These are phyloP conservation scores for Digitaria exilis DNA, from an alignment of 202 grass and related monocot species.

Conservation along the genomic window DNA sequence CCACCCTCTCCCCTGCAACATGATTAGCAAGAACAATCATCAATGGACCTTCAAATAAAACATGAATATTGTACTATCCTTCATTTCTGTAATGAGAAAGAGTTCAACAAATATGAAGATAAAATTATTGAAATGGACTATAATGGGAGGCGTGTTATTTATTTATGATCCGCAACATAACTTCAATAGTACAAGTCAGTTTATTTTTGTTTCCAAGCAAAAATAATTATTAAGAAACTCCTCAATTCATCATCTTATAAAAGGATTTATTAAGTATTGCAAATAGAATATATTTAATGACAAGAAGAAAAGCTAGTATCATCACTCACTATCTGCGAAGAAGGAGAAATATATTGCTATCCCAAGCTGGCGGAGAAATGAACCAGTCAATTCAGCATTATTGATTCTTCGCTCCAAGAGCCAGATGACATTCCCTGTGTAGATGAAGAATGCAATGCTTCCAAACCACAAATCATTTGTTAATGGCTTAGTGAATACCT, in stretches of 20 bases:
- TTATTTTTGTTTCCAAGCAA: background rate
- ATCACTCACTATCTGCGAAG: slow-evolving; percentile 45
- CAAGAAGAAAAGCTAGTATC: background rate
- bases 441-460: slow-evolving; percentile 49
- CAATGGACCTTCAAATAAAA: background rate
- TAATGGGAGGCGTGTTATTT: too few relatives aligned
- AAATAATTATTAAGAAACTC: background rate
- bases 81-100: too few relatives aligned
- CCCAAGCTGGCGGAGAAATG: slow-evolving; percentile 41
- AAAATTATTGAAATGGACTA: background rate
- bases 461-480: slow-evolving; percentile 44
- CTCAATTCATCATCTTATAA: too few relatives aligned
- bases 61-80: too few relatives aligned
- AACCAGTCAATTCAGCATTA: slow-evolving; percentile 32
- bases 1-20: slow-evolving; percentile 44
- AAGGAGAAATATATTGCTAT: slow-evolving; percentile 46
- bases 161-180: background rate
- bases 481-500: slow-evolving; percentile 53
- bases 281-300: slow-evolving; percentile 1
- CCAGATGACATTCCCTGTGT: slow-evolving; percentile 51
- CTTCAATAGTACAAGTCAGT: background rate
- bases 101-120: background rate
- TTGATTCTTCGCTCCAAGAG: slow-evolving; percentile 43
- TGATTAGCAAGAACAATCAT: background rate
- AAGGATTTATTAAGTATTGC: background rate